Base-by-base conservation (phyloP, 257 asterid species). In the Fraxinus americana region DNA sequence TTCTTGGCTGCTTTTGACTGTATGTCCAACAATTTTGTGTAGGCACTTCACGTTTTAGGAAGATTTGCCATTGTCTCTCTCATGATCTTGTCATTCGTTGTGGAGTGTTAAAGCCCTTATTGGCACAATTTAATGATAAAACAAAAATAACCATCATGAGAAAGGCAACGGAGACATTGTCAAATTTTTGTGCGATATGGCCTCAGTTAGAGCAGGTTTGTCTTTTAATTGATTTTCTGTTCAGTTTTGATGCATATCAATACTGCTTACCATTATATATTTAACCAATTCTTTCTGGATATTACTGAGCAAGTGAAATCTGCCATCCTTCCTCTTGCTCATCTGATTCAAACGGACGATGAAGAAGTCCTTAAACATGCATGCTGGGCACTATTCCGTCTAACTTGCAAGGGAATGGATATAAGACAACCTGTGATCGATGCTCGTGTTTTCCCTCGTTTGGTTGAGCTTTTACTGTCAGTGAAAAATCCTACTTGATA, bases 131-230 rank as follows among this genome's bases (percentile, higher is more conserved):
- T 66, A 87, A 87, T 76, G 90, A 87, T 74, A 85, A 80, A 1
- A 79, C 87, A 17, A 84, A 87, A 78, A 65, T 84, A 41, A 82
- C 90, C 39, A 87, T 87, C 87, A 63, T 87, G 75, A 80, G 90
- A 17, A 87, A 82, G 76, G 90, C 88, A 25, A 87, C 90, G 5
- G 80, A 85, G 87, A 87, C 90, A 29, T 77, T 85, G 77, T 87
- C 90, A 36, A 87, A 84, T 80, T 80, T 87, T 7, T 87, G 90
- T 73, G n/a, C n/a, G n/a, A 32, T 87, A 82, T n/a, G n/a, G 76
- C 90, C 90, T 41, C 87, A 71, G 35, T 87, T 87, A 50, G 88
- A 87, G 54, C 84, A 80, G 85, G 90, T 84, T 59, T 38, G 83
- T 54, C 41, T 36, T 59, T n/a, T n/a, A n/a, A 4, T 27, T 50